Evolutionary conservation across 352 stramenopile genomes (phyloP), one percentile per base, ranked within the genome.

Genomic region (Globisporangium solare): DNA sequence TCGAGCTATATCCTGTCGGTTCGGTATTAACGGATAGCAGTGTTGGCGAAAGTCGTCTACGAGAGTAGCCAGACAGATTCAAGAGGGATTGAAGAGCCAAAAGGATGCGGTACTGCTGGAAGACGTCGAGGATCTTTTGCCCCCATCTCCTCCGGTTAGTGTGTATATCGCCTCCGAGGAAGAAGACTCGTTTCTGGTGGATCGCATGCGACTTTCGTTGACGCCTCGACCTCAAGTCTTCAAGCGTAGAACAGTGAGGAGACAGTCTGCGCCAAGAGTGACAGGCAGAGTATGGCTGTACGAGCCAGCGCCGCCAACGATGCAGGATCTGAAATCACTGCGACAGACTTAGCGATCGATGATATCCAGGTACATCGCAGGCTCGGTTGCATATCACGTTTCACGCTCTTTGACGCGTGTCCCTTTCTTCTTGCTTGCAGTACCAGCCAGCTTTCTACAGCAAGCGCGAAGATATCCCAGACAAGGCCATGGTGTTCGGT

Each of bases 401-500:
- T n/a, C 2, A n/a, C 21, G 21, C 12, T 1, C 15, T 42, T 24
- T 58, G 50, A 45, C 13, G 2, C 32, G 12, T 50, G 12, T n/a
- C 12, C 21, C 22, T 6, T n/a, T n/a, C 21, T 37, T 6, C 15
- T 39, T 24, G 37, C 40, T 48, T 60, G 22, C 60, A 92, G 85
- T 73, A 88, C 51, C 58, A 65, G 59, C 39, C 59, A 24, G 81
- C 76, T 1, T 81, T 73, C 54, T 95, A 87, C 46, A 86, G 78
- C 31, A 63, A 68, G 13, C 41, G 52, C 14, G 51, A 59, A 5
- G 81, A 95, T 59, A 85, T 91, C 17, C 83, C 85, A 13, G 71
- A 79, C 0, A 89, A 90, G 61, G 54, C 79, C 2, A 70, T 93
- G 49, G 55, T 92, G 6, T 95, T 91, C 66, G 83, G 77, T 42